Base-by-base conservation (phyloP, 1,284 basidiomycete species). In the Golubevia pallescens region DNA sequence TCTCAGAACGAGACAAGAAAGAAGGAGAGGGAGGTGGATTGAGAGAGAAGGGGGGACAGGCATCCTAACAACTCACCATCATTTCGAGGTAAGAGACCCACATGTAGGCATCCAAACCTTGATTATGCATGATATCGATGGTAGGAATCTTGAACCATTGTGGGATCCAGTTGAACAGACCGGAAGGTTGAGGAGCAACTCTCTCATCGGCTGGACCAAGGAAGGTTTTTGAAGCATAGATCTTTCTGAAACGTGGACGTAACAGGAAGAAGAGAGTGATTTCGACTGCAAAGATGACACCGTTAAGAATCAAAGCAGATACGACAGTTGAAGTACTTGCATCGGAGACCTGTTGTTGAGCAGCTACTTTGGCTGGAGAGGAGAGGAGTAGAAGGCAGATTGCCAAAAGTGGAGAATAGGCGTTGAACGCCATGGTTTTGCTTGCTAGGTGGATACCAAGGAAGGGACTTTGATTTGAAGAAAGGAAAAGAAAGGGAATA, bases 51-150 rank as follows among this genome's bases (percentile, higher is more conserved):
- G n/a, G n/a, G n/a, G n/a, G n/a, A n/a, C n/a, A n/a, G n/a, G n/a
- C n/a, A n/a, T n/a, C n/a, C n/a, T n/a, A n/a, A n/a, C n/a, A n/a
- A 38, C 34, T 38, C 34, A 38, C 68, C 77, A 78, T 78, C 78
- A 85, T 77, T 67, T 81, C 77, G 64, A 81, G 68, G 61, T 77
- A 85, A 51, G 69, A 70, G 63, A 85, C 69, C 58, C 81, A 85
- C 73, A 82, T 77, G 74, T 78, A 85, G 10, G 82, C 78, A 60
- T 85, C 82, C 23, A 85, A 74, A 32, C 82, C 81, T 10, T 84
- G 78, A 55, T 73, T 75, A 19, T 77, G 67, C 52, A 82, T 69
- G 59, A 85, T 78, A 32, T 74, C 75, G 48, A 59, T 63, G 61
- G 78, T 77, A 34, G 81, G 80, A 1, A 63, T 74, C 52, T 73